Conservation (phyloP, 148 eudicot genomes). For the Vaccinium myrtillus region DNA sequence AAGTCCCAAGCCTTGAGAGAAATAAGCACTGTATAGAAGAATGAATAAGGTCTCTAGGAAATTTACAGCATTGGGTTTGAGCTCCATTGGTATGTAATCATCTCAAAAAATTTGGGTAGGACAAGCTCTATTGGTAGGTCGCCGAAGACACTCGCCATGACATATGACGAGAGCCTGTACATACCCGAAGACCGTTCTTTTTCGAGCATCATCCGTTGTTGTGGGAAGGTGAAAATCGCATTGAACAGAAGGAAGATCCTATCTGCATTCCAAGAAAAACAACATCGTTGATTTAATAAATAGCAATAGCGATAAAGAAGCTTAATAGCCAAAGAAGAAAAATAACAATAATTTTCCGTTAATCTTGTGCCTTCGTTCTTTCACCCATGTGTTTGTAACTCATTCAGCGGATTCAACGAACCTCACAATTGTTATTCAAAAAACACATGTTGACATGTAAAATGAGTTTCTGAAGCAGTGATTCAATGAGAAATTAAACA, state of each 20-base stretch:
- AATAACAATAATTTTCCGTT: too few relatives aligned
- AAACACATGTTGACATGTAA: too few relatives aligned
- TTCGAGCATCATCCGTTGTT: constrained; percentile 54
- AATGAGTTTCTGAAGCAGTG: too few relatives aligned
- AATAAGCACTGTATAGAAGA: constrained; percentile 54
- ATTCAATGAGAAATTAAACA: too few relatives aligned
- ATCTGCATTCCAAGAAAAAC: constrained; percentile 36
- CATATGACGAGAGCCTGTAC: constrained; percentile 76
- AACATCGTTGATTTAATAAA: background rate
- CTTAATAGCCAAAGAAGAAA: too few relatives aligned
- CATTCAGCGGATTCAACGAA: too few relatives aligned
- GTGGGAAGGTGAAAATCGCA: constrained; percentile 82
- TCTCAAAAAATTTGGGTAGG: constrained; percentile 67
- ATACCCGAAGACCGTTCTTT: constrained; percentile 83
- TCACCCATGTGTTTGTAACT: too few relatives aligned
- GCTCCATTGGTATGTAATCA: too few relatives aligned
- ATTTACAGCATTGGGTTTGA: constrained; percentile 33
- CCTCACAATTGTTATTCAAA: too few relatives aligned
- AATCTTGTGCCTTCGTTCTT: too few relatives aligned
- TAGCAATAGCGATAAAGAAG: too few relatives aligned
- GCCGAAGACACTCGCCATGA: constrained; percentile 49
- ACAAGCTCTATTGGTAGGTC: constrained; percentile 76
- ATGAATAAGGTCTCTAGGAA: constrained; percentile 44
- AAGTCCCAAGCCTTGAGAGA: constrained; percentile 71
- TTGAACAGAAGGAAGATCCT: constrained; percentile 69